Conservation (phyloP, 2,329 filamentous ascomycete species). For the Chaetomium sp. region DNA sequence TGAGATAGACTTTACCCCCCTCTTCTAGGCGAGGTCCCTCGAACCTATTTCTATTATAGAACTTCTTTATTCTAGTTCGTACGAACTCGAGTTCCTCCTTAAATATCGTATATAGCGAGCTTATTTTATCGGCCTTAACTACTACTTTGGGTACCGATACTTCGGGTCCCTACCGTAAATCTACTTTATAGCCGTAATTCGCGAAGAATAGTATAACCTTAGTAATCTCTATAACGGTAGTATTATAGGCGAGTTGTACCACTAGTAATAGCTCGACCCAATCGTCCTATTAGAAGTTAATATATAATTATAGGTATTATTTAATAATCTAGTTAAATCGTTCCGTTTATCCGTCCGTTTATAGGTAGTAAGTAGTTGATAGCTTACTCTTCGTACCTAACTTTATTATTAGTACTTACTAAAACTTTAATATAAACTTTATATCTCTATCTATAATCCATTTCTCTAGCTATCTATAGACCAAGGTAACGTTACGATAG, state of each 20-base stretch:
- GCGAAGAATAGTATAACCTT: conserved; percentile 27
- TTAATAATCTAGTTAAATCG: conserved; percentile 17
- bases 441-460: conserved; percentile 1
- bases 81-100: neutral
- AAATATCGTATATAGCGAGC: neutral
- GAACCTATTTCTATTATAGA: neutral
- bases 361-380: conserved; percentile 18
- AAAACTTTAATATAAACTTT: neutral
- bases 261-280: conserved; percentile 19
- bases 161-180: neutral
- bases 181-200: neutral
- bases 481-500: neutral
- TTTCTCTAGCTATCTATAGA: neutral
- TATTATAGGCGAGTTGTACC: conserved; percentile 12
- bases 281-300: conserved; percentile 21
- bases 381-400: conserved; percentile 21
- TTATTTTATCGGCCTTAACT: neutral
- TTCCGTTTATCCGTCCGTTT: conserved; percentile 19
- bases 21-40: neutral
- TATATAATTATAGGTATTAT: conserved; percentile 24
- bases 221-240: conserved; percentile 16
- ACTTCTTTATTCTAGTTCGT: neutral
- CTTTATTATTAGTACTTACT: neutral
- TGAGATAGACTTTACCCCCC: neutral
- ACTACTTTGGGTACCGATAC: neutral